These are phyloP conservation scores for Blastomyces emzantsi DNA, from an alignment of 2,329 filamentous ascomycete species.

Conservation along the genomic window DNA sequence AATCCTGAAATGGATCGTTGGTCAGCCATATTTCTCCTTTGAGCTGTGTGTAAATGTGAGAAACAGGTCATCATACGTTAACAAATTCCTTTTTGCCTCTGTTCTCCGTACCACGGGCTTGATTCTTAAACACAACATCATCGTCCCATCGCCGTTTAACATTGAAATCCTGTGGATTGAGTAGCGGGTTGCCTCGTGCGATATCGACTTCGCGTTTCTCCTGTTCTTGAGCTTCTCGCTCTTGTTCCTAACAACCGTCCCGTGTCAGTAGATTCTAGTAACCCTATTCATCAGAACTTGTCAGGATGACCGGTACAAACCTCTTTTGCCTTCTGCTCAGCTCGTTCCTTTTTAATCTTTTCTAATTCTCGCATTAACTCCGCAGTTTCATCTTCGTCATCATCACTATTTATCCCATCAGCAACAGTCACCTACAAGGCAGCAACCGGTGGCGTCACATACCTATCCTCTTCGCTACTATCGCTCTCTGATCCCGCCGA, in stretches of 20 bases:
- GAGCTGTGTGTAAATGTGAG: conserved; percentile 6
- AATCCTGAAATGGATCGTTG: conserved; percentile 48
- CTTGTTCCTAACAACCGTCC: conserved; percentile 52
- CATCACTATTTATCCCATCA: conserved; percentile 45
- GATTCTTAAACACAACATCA: conserved; percentile 98
- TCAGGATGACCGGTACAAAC: conserved; percentile 25
- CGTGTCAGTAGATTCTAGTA: not conserved
- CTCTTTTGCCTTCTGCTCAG: conserved; percentile 69
- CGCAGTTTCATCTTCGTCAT: conserved; percentile 74
- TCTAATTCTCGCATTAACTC: conserved; percentile 88
- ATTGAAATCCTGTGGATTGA: conserved; percentile 81
- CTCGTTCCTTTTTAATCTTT: conserved; percentile 81
- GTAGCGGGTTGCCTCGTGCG: conserved; percentile 80
- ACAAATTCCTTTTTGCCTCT: conserved; percentile 93
- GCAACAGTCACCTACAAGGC: conserved; percentile 9
- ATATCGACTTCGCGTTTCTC: conserved; percentile 81
- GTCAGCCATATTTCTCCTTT: conserved; percentile 8
- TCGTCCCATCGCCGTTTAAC: conserved; percentile 90
- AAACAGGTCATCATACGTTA: conserved; percentile 52
- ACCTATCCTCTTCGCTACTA: conserved; percentile 54
- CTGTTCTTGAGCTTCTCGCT: conserved; percentile 69
- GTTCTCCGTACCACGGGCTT: conserved; percentile 88
- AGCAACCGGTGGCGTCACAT: conserved; percentile 12
- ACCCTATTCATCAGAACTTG: not conserved
- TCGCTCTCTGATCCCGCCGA: conserved; percentile 55